Percentiles rank a stretch among this genome's conserved stretches.
Conservation (phyloP, 768 basidiomycete species). For the Russula emetica region DNA sequence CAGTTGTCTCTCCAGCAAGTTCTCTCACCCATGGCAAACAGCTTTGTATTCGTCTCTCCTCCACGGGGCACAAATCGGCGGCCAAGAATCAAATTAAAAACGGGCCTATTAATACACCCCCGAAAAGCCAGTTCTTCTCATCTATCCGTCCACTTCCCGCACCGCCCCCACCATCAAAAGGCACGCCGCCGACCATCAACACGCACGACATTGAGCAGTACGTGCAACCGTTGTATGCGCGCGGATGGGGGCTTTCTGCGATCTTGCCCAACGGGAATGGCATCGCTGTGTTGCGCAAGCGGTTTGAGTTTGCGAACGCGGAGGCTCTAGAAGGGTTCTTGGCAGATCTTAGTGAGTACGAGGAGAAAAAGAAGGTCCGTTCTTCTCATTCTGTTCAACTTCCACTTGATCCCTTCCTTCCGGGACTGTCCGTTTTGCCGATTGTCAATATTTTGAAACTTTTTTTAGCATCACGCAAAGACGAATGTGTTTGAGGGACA, state of each 20-base stretch:
- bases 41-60: not conserved
- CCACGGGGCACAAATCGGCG: not conserved
- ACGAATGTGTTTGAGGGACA: slow-evolving; percentile 3
- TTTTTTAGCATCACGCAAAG: slow-evolving; percentile 17
- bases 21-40: not conserved
- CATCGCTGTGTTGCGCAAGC: slow-evolving; percentile 21
- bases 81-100: not conserved
- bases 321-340: slow-evolving; percentile 6
- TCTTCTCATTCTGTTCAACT: not conserved
- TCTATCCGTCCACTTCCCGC: slow-evolving; percentile 11
- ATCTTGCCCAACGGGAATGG: slow-evolving; percentile 19
- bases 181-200: slow-evolving; percentile 3
- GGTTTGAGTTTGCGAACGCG: slow-evolving; percentile 12
- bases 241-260: slow-evolving; percentile 19
- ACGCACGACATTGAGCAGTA: slow-evolving; percentile 17
- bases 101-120: no score
- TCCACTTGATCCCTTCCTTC: no score
- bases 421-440: no score
- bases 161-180: not conserved
- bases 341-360: slow-evolving; percentile 13
- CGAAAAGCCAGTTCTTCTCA: not conserved
- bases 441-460: not conserved
- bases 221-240: slow-evolving; percentile 16
- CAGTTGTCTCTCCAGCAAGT: no score
- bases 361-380: slow-evolving; percentile 13